Base-by-base conservation (phyloP, 1,139 yeast species). In the Cylindricascospora bacillispora region DNA sequence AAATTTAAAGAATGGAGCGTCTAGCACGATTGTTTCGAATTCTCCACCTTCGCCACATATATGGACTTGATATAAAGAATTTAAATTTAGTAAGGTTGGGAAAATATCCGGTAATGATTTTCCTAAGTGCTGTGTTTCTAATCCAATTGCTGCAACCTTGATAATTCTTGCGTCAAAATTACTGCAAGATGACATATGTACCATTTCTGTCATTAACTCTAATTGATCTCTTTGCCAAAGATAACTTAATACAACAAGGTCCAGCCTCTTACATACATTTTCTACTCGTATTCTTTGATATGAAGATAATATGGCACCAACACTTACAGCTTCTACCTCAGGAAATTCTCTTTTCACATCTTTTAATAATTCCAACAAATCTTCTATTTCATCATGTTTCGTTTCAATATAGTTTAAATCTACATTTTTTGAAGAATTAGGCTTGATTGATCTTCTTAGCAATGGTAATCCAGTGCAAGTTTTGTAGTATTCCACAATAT, bases 31-130 rank as follows among this genome's bases (percentile, higher is more conserved):
- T 0, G 95, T 78, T 51, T 89, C 98, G 52, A 85, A 89, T 54
- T 89, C 98, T 1, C 98, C 98, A 13, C 98, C 98, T 60, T 89
- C 98, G 6, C 98, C 98, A 59, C 98, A 89, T 1, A 89, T 73
- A 52, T 89, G 95, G 6, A 86, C 81, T 2, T 86, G 93, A 52
- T 72, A 86, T 56, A 60, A 57, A 7, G 52, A 41, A 47, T 86
- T 79, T 40, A 86, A 59, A 24, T 61, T 62, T 7, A 67, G 45
- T 47, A 89, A 55, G 1, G 62, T 65, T 0, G 83, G 78, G 33
- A 69, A 68, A 41, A 79, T 59, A 40, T 80, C 67, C 2, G 63
- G 66, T 25, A 89, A 60, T 4, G 76, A 60, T 49, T 69, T 66
- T 1, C 92, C 93, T 36, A 89, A 60, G 55, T 85, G 83, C 1